These are phyloP conservation scores for Teunomyces barrocoloradensis DNA, from an alignment of 805 yeast species.

Conservation along the genomic window DNA sequence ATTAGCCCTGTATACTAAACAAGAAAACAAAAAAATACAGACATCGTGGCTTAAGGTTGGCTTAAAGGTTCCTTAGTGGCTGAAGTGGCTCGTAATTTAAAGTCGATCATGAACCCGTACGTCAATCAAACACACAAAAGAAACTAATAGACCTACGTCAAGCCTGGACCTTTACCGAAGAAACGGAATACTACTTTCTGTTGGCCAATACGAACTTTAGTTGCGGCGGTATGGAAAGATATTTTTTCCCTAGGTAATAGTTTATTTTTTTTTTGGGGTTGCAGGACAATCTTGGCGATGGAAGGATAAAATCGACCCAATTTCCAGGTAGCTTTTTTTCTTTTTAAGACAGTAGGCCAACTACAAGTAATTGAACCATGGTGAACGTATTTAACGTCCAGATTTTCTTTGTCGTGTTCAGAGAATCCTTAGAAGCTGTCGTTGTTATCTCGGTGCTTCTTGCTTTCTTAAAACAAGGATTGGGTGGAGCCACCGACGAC, in stretches of 20 bases:
- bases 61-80: not conserved
- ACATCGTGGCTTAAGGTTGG: not conserved
- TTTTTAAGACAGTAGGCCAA: not conserved
- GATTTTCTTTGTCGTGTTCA: slow-evolving; percentile 85
- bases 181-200: slow-evolving; percentile 1
- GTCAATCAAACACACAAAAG: not conserved
- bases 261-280: not conserved
- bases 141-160: not conserved
- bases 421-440: slow-evolving; percentile 93
- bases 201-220: slow-evolving; percentile 1
- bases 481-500: slow-evolving; percentile 55
- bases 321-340: not conserved
- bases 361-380: slow-evolving; percentile 22
- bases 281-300: slow-evolving; percentile 2
- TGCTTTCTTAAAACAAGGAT: slow-evolving; percentile 88
- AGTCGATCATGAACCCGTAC: not conserved
- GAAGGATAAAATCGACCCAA: not conserved
- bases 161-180: slow-evolving; percentile 1
- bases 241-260: not conserved
- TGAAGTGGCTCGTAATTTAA: not conserved
- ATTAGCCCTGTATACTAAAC: not conserved
- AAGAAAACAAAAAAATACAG: not conserved
- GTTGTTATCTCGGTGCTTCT: slow-evolving; percentile 86
- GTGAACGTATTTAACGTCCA: slow-evolving; percentile 64
- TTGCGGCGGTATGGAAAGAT: slow-evolving; percentile 1